These are phyloP conservation scores for Yamadazyma mexicana DNA, from an alignment of 1,139 yeast genomes.

Conservation along the genomic window DNA sequence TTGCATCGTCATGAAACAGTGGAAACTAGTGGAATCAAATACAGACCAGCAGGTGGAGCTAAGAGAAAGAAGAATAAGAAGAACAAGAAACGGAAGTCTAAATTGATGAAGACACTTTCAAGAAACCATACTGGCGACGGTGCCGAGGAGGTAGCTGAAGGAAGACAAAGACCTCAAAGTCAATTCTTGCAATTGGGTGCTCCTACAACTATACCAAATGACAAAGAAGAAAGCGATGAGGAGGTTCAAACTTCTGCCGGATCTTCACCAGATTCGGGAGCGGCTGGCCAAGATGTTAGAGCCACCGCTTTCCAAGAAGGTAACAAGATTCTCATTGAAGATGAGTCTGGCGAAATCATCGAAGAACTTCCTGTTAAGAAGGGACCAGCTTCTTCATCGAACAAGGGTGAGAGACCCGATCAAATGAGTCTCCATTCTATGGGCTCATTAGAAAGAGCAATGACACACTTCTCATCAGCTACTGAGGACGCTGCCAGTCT, in stretches of 20 bases:
- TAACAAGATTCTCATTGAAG: slow-evolving; percentile 67
- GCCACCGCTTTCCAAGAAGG: slow-evolving; percentile 76
- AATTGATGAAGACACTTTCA: slow-evolving; percentile 34
- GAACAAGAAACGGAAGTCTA: slow-evolving; percentile 31
- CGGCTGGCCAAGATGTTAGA: slow-evolving; percentile 9
- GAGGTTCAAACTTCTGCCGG: slow-evolving; percentile 8
- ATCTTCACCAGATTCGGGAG: slow-evolving; percentile 3
- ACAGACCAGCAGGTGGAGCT: slow-evolving; percentile 83
- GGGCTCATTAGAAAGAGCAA: slow-evolving; percentile 37
- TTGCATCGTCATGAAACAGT: slow-evolving; percentile 34
- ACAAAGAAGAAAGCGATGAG: slow-evolving; percentile 7
- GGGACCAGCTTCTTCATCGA: no score
- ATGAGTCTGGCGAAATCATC: slow-evolving; percentile 76
- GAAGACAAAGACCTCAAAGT: slow-evolving; percentile 40
- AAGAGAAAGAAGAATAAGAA: slow-evolving; percentile 45
- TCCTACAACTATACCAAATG: slow-evolving; percentile 18
- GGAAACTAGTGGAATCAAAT: slow-evolving; percentile 67
- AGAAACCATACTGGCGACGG: slow-evolving; percentile 27
- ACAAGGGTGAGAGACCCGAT: no score
- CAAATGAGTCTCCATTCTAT: slow-evolving; percentile 41
- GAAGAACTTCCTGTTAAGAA: slow-evolving; percentile 32
- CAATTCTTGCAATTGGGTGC: slow-evolving; percentile 46
- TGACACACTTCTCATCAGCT: slow-evolving; percentile 33
- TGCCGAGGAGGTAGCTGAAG: slow-evolving; percentile 18
- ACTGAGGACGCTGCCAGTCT: slow-evolving; percentile 7